A percentile compares a stretch with the other conserved stretches of the same genome.
phyloP scores from a whole-genome alignment of 352 stramenopile species.

The Phytopythium mirpurense region DNA sequence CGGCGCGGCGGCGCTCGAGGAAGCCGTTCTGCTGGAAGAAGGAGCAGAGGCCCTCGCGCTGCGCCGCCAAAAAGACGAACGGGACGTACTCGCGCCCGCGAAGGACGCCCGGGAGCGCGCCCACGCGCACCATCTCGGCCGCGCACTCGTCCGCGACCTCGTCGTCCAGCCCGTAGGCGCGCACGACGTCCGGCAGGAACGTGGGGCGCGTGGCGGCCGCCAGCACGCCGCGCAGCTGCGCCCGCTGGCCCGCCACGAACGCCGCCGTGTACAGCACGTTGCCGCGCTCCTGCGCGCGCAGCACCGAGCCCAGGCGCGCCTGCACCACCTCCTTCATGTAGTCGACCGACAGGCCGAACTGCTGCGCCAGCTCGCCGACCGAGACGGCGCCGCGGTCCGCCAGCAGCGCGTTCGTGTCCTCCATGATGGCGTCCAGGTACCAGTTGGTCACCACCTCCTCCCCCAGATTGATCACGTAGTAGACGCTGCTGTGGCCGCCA shows the following conservation, averaged over 20 bases:
- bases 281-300: conserved; percentile 51
- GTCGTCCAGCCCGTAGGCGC: conserved; percentile 55
- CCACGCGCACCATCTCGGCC: conserved; percentile 41
- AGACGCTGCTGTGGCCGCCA: conserved; percentile 26
- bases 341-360: conserved; percentile 79
- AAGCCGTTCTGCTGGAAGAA: conserved; percentile 87
- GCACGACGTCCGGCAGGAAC: conserved; percentile 64
- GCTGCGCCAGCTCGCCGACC: conserved; percentile 69
- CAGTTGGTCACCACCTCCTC: conserved; percentile 76
- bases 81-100: conserved; percentile 75
- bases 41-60: conserved; percentile 73
- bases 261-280: conserved; percentile 78
- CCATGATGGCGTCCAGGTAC: conserved; percentile 84
- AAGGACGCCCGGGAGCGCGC: conserved; percentile 57
- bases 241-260: conserved; percentile 61
- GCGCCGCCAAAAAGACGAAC: conserved; percentile 67
- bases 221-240: conserved; percentile 62
- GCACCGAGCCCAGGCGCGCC: conserved; percentile 49
- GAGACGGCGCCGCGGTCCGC: conserved; percentile 62
- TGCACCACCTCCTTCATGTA: conserved; percentile 77
- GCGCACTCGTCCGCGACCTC: conserved; percentile 55
- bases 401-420: conserved; percentile 72
- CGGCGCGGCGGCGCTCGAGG: conserved; percentile 49
- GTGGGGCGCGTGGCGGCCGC: conserved; percentile 55
- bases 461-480: conserved; percentile 61